These are phyloP conservation scores for Pelagomonas calceolata DNA, from an alignment of 108 stramenopile genomes.

Conservation along the genomic window DNA sequence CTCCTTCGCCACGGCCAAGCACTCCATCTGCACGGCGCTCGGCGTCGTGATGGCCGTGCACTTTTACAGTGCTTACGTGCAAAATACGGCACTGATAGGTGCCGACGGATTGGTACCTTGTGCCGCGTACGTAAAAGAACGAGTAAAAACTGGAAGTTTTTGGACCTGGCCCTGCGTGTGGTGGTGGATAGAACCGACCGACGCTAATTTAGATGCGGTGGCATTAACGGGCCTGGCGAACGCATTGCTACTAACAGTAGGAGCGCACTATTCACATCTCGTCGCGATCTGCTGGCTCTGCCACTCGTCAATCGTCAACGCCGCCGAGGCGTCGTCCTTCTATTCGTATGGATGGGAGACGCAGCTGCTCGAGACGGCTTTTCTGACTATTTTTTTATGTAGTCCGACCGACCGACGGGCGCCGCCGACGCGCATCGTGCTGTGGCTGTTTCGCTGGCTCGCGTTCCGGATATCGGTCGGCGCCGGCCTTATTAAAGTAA, in stretches of 20 bases:
- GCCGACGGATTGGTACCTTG: constrained; percentile 38
- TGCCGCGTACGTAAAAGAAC: constrained; percentile 15
- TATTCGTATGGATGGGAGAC: constrained; percentile 72
- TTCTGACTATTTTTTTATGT: constrained; percentile 62
- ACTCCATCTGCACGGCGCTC: constrained; percentile 33
- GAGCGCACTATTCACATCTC: constrained; percentile 38
- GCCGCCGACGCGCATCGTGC: constrained; percentile 34
- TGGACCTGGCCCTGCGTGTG: constrained; percentile 21
- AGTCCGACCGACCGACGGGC: constrained; percentile 29
- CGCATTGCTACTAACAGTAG: constrained; percentile 28
- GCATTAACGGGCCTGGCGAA: constrained; percentile 25
- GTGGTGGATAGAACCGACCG: constrained; percentile 21
- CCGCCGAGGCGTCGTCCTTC: constrained; percentile 46
- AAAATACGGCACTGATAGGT: constrained; percentile 51
- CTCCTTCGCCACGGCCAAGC: constrained; percentile 23
- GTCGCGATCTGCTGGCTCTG: constrained; percentile 47
- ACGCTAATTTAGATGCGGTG: constrained; percentile 20
- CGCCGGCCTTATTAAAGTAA: constrained; percentile 70
- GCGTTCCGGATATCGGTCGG: constrained; percentile 62
- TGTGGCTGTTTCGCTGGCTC: constrained; percentile 69
- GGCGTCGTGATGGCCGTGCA: constrained; percentile 47
- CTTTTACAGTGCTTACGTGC: constrained; percentile 42
- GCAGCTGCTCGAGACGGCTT: constrained; percentile 65
- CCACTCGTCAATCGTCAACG: constrained; percentile 56
- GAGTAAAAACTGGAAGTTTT: constrained; percentile 3